Evolutionary conservation across 495 filamentous ascomycete species (phyloP).

Genomic region (Aspergillus campestris): DNA sequence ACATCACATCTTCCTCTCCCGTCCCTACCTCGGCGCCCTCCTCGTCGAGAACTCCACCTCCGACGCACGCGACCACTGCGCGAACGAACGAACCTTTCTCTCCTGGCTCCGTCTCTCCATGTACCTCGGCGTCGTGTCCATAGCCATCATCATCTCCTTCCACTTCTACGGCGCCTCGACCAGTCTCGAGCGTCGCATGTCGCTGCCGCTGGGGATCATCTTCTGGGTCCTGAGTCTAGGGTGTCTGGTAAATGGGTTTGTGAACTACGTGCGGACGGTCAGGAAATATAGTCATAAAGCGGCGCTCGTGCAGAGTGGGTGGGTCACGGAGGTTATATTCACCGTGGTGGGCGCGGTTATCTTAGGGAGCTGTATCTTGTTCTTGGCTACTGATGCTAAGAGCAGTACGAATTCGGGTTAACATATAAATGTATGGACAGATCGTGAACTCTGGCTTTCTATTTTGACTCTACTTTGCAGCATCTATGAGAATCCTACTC

Average conservation of each 20-base stretch:
- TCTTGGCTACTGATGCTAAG: slow-evolving; percentile 47
- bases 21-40: slow-evolving; percentile 66
- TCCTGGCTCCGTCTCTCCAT: slow-evolving; percentile 89
- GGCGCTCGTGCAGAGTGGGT: slow-evolving; percentile 87
- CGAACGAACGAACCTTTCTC: slow-evolving; percentile 66
- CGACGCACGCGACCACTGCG: slow-evolving; percentile 67
- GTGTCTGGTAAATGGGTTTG: slow-evolving; percentile 67
- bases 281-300: slow-evolving; percentile 66
- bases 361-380: slow-evolving; percentile 66
- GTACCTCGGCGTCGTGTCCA: slow-evolving; percentile 81
- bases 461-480: too few species aligned
- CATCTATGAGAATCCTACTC: too few species aligned
- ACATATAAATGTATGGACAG: not conserved
- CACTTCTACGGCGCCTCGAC: slow-evolving; percentile 72
- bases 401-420: not conserved
- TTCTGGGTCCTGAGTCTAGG: slow-evolving; percentile 79
- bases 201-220: slow-evolving; percentile 73
- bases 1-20: slow-evolving; percentile 52
- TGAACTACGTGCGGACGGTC: slow-evolving; percentile 85
- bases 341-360: slow-evolving; percentile 70
- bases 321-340: slow-evolving; percentile 81
- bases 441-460: too few species aligned
- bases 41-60: slow-evolving; percentile 83
- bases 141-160: slow-evolving; percentile 88
- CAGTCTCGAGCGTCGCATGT: slow-evolving; percentile 60